Evolutionary conservation across 106 monocot species (phyloP), one percentile per base, ranked within the genome.

Genomic region (Chionographis japonica): DNA sequence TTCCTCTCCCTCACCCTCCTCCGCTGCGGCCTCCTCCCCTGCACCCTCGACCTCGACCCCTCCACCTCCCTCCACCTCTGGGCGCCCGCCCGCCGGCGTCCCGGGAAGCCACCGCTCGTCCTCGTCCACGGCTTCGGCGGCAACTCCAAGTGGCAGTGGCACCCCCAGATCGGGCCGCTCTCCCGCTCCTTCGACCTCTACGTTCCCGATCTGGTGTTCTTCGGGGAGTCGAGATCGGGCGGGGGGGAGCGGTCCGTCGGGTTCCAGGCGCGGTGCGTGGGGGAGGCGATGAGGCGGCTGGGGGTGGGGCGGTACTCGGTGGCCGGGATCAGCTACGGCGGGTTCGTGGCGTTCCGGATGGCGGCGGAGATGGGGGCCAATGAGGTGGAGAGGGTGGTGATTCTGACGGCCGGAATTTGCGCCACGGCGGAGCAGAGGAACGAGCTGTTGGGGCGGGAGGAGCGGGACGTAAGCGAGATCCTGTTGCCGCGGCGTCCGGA

Each of bases 91-190:
- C 37, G 15, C 6, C 50, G 59, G 36, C 52, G 71, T 15, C 58
- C 52, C 53, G 3, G 57, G 9, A 66, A 65, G 17, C 83, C 74
- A 0, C 20, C 77, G 6, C 70, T 87, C 37, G 66, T 87, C 50
- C 74, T 87, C 66, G 54, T 87, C 71, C 87, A 87, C 60, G 87
- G 87, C 52, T 87, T 87, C 74, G 87, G 87, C 50, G 80, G 77
- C 37, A 78, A 83, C 63, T 59, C 77, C 19, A 83, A 68, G 77
- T 87, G 87, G 87, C 83, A 83, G 54, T 87, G 80, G 74, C 56
- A 61, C 4, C 19, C 51, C 50, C 72, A 83, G 67, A 42, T 87
- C 54, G 60, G 77, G 18, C n/a, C 73, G 36, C 80, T 87, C 37
- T 56, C 87, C 38, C 63, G 57, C 19, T 46, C 54, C 43, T 87